A percentile compares a stretch with the other conserved stretches of the same genome.
Evolutionary conservation across 768 basidiomycete species (phyloP).

Genomic region (Naematelia aurantialba): DNA sequence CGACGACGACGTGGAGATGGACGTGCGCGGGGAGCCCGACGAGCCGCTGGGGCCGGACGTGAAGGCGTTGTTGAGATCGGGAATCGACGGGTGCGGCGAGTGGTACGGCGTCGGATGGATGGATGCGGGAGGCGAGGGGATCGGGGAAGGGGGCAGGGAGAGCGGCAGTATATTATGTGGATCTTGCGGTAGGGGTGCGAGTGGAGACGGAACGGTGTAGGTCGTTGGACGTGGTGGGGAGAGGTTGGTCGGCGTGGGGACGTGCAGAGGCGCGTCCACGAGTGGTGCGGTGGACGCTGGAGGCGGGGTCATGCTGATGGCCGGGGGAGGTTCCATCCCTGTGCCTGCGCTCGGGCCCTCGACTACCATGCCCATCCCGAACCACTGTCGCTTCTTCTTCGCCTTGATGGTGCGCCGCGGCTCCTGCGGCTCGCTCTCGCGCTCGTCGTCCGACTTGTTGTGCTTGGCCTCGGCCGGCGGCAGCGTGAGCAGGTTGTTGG

Average conservation of each 20-base stretch:
- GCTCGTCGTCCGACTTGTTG: slow-evolving; percentile 8
- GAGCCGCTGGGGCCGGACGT: slow-evolving; percentile 6
- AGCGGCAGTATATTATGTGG: slow-evolving; percentile 36
- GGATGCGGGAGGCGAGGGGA: slow-evolving; percentile 20
- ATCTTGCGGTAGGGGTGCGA: slow-evolving; percentile 22
- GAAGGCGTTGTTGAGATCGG: slow-evolving; percentile 17
- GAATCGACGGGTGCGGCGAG: slow-evolving; percentile 20
- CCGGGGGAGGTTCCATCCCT: slow-evolving; percentile 8
- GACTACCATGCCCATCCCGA: slow-evolving; percentile 1
- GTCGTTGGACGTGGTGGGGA: slow-evolving; percentile 16
- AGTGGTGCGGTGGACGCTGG: not conserved
- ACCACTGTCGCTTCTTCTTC: slow-evolving; percentile 12
- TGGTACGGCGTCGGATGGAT: slow-evolving; percentile 17
- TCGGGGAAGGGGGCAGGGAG: slow-evolving; percentile 21
- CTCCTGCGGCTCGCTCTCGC: not conserved
- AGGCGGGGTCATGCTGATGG: slow-evolving; percentile 30
- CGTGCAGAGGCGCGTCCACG: slow-evolving; percentile 6
- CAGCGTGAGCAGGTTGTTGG: not conserved
- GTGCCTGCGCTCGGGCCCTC: not conserved
- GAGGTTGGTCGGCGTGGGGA: slow-evolving; percentile 1
- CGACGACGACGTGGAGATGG: slow-evolving; percentile 26
- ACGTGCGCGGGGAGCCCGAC: slow-evolving; percentile 22
- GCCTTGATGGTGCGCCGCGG: not conserved
- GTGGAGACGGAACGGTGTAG: slow-evolving; percentile 9
- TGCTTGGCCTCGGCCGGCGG: not conserved